Evolutionary conservation across 352 stramenopile species (phyloP).

Genomic region (Peronospora destructor): DNA sequence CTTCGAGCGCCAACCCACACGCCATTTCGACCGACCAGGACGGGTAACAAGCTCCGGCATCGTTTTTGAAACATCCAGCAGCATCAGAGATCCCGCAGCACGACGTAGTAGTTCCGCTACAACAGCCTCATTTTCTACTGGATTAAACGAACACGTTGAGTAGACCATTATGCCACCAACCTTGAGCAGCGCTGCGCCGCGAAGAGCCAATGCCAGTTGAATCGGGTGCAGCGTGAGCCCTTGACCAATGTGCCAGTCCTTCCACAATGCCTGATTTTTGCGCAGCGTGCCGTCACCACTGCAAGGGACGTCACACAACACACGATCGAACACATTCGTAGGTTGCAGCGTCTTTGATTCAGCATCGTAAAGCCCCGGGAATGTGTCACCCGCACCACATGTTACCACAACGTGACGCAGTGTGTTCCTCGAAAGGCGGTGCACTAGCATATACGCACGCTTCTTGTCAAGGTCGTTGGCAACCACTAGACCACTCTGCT

Average conservation of each 20-base stretch:
- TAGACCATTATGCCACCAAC: constrained; percentile 92
- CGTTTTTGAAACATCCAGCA: constrained; percentile 78
- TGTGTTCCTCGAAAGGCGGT: constrained; percentile 86
- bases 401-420: constrained; percentile 88
- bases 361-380: constrained; percentile 85
- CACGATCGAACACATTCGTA: constrained; percentile 93
- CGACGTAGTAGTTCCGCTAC: constrained; percentile 91
- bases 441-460: constrained; percentile 96
- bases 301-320: constrained; percentile 98
- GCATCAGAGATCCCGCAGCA: constrained; percentile 76
- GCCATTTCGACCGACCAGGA: constrained; percentile 50
- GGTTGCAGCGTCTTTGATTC: constrained; percentile 28
- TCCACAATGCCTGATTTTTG: constrained; percentile 94
- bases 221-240: constrained; percentile 89
- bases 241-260: constrained; percentile 90
- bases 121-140: constrained; percentile 98
- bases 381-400: constrained; percentile 87
- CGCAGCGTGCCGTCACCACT: constrained; percentile 96
- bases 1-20: constrained; percentile 82
- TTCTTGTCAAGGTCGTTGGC: constrained; percentile 96
- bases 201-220: constrained; percentile 90
- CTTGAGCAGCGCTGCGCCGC: constrained; percentile 86
- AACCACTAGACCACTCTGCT: constrained; percentile 80
- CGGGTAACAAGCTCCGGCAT: constrained; percentile 53
- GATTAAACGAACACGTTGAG: constrained; percentile 97